A percentile compares a stretch with the other conserved stretches of the same genome.
Evolutionary conservation across 257 asterid genomes (phyloP).

Genomic region (Solanum acaule): DNA sequence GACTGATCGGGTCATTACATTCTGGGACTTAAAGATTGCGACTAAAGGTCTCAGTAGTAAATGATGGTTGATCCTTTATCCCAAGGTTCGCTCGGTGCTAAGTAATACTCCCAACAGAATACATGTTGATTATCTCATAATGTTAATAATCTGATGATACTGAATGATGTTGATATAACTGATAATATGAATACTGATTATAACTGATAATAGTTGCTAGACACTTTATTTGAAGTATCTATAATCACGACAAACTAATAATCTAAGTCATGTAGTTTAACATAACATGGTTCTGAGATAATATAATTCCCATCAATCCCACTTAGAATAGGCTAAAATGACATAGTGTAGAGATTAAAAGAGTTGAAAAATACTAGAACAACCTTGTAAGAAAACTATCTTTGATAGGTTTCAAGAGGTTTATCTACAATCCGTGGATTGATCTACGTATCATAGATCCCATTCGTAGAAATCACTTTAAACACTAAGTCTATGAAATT

Average conservation of each 20-base stretch:
- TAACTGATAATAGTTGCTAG: neutral
- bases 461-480: neutral
- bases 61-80: neutral
- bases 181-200: too few species aligned
- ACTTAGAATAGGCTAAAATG: neutral
- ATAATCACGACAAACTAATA: too few species aligned
- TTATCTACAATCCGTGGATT: neutral
- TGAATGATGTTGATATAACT: neutral
- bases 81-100: neutral
- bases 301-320: too few species aligned
- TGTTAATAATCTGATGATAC: neutral
- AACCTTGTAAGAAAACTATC: neutral
- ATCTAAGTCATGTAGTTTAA: neutral
- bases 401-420: neutral
- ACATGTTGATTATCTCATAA: neutral
- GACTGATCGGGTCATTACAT: too few species aligned
- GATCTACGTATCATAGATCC: neutral
- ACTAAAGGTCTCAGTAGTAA: too few species aligned
- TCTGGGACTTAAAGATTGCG: too few species aligned
- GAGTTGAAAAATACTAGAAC: neutral
- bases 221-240: neutral
- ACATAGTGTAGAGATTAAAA: too few species aligned
- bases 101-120: neutral
- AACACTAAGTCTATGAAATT: neutral
- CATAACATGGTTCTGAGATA: too few species aligned